These are phyloP conservation scores for Fusarium armeniacum DNA, from an alignment of 2,329 filamentous ascomycete species.

Conservation along the genomic window DNA sequence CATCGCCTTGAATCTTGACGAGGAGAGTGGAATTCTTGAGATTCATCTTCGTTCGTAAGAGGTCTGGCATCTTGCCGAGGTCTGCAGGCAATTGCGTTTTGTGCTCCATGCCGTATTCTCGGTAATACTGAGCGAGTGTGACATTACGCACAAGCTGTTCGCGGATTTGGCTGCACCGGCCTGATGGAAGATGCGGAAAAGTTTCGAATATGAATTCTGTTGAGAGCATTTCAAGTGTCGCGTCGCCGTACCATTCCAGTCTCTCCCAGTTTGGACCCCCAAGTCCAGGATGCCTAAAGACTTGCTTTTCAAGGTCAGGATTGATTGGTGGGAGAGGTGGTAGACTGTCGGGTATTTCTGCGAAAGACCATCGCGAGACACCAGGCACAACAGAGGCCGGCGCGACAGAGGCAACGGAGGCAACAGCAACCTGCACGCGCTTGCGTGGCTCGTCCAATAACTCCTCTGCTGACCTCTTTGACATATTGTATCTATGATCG, in stretches of 20 bases:
- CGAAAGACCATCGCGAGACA: conserved; percentile 60
- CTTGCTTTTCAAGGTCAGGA: conserved; percentile 69
- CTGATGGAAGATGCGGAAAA: conserved; percentile 74
- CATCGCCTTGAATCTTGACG: conserved; percentile 83
- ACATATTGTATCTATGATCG: conserved; percentile 6
- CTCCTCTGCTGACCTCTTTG: conserved; percentile 15
- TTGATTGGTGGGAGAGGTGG: conserved; percentile 76
- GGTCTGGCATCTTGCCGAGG: conserved; percentile 50
- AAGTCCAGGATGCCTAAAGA: conserved; percentile 75
- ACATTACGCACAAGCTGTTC: conserved; percentile 86
- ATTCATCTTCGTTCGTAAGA: conserved; percentile 52
- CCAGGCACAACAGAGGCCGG: conserved; percentile 25
- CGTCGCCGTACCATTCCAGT: conserved; percentile 91
- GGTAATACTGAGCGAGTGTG: conserved; percentile 78
- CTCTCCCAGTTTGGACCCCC: conserved; percentile 74
- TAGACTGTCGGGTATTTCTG: conserved; percentile 62
- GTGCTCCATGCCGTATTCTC: conserved; percentile 77
- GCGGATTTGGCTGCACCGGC: conserved; percentile 80
- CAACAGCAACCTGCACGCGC: conserved; percentile 28
- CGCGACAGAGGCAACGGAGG: conserved; percentile 5
- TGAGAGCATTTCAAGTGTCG: conserved; percentile 83
- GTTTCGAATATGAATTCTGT: conserved; percentile 81
- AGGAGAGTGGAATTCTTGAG: conserved; percentile 67
- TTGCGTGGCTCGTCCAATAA: conserved; percentile 31
- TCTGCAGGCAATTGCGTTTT: conserved; percentile 70